Evolutionary conservation across 768 basidiomycete species (phyloP), one percentile per base, ranked within the genome.

Genomic region (Tylopilus balloui): DNA sequence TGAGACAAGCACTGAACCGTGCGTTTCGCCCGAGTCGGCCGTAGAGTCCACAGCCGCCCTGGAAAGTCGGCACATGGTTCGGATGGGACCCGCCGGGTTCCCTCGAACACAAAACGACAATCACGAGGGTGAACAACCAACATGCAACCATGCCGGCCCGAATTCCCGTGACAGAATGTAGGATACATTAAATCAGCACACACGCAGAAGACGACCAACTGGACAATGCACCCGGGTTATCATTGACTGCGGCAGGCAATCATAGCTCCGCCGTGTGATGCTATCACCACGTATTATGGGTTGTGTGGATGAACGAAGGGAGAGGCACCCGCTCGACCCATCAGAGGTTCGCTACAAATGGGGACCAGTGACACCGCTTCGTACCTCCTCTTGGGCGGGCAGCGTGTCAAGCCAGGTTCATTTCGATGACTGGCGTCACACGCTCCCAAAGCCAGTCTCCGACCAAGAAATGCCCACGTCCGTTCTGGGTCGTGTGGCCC

Each of bases 361-460:
- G 15, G 36, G 31, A 19, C 35, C 21, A 25, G 13, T n/a, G 29
- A 23, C 3, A 37, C 11, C 19, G 17, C 15, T 27, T 47, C 38
- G 47, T 51, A 45, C 51, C 48, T 47, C 42, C 42, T 27, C 47
- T 25, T 31, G n/a, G 60, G 53, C 15, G 56, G 59, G 14, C 59
- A 62, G 1, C 7, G 29, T 13, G 5, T 5, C 19, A 44, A 25
- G 36, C 1, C 3, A 6, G 25, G n/a, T 0, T 21, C 41, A 12
- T 27, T 15, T 37, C 21, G 40, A 27, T 21, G 50, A 41, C 35
- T 42, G 25, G 38, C 20, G 17, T 45, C 34, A 27, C 15, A 11
- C 17, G n/a, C n/a, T n/a, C 9, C 28, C 20, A 43, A 13, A 8
- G 19, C 35, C 35, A 54, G 31, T 10, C 32, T 23, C 24, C 31